Evolutionary conservation across 163 green algal genomes (phyloP).

Genomic region (Chlorella variabilis): DNA sequence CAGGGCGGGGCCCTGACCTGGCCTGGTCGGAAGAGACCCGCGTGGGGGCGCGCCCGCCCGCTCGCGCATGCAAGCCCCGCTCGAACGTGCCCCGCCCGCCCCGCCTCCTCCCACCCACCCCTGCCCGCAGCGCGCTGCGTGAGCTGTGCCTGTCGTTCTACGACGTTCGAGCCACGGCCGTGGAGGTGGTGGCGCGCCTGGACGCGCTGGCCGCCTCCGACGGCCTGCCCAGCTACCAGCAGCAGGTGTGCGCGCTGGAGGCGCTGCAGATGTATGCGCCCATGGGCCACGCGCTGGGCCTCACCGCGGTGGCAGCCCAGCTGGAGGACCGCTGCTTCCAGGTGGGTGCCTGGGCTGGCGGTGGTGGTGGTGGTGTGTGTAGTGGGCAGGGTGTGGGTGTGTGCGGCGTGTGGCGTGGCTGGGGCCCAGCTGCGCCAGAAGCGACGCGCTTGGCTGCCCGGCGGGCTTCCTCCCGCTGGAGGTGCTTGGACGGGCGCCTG

Average conservation of each 20-base stretch:
- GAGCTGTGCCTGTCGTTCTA: slow-evolving; percentile 82
- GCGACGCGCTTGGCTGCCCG: too few species aligned
- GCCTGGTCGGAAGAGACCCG: too few species aligned
- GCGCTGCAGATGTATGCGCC: slow-evolving; percentile 78
- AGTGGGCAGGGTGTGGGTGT: too few species aligned
- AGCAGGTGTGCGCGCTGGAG: slow-evolving; percentile 74
- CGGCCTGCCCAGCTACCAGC: slow-evolving; percentile 35
- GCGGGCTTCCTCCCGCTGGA: too few species aligned
- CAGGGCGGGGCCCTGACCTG: too few species aligned
- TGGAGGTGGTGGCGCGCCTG: slow-evolving; percentile 76
- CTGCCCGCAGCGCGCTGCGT: slow-evolving; percentile 66
- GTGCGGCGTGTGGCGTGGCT: too few species aligned
- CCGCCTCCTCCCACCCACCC: background rate
- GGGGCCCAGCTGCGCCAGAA: too few species aligned
- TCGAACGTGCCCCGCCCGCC: too few species aligned
- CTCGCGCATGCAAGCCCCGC: too few species aligned
- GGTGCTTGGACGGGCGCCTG: too few species aligned
- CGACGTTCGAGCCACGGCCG: slow-evolving; percentile 72
- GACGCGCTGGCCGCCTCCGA: slow-evolving; percentile 54
- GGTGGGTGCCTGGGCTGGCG: slow-evolving; percentile 38
- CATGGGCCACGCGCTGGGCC: slow-evolving; percentile 81
- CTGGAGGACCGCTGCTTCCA: slow-evolving; percentile 85
- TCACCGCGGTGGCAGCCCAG: slow-evolving; percentile 56
- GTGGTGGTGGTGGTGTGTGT: too few species aligned
- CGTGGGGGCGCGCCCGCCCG: too few species aligned